These are phyloP conservation scores for Plasmodium relictum DNA, from an alignment of 169 alveolate genomes.

Conservation along the genomic window DNA sequence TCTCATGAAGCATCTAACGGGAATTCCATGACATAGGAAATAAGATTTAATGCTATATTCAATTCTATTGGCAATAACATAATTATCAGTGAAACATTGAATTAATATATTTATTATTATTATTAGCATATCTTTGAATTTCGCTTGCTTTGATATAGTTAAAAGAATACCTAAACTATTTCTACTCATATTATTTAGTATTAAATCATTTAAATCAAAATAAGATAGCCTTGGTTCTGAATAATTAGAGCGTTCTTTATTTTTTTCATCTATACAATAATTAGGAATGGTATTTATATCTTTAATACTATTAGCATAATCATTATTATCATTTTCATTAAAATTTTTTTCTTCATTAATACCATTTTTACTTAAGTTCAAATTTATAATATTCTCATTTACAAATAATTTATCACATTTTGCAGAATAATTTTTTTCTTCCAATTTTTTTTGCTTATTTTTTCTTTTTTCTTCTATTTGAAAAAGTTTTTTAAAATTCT, in stretches of 20 bases:
- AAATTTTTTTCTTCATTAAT: neutral
- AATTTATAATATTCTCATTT: neutral
- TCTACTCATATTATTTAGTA: slow-evolving; percentile 65
- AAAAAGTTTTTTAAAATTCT: slow-evolving; percentile 37
- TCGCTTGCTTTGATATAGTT: slow-evolving; percentile 72
- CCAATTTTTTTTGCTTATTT: neutral
- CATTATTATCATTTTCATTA: neutral
- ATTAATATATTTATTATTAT: slow-evolving; percentile 59
- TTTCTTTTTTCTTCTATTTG: slow-evolving; percentile 36
- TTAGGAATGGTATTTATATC: neutral
- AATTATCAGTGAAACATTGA: slow-evolving; percentile 76
- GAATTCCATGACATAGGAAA: slow-evolving; percentile 53
- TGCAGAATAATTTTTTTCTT: neutral
- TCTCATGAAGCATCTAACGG: slow-evolving; percentile 58
- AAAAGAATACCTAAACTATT: slow-evolving; percentile 66
- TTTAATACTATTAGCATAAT: neutral
- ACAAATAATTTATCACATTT: neutral
- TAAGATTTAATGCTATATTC: slow-evolving; percentile 42
- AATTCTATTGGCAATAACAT: slow-evolving; percentile 62
- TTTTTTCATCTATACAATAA: neutral
- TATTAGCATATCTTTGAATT: slow-evolving; percentile 76
- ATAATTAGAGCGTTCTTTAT: neutral
- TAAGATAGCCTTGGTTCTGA: slow-evolving; percentile 2
- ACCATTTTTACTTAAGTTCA: neutral
- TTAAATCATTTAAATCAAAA: slow-evolving; percentile 58